These are phyloP conservation scores for Fusarium proliferatum DNA, from an alignment of 2,329 filamentous ascomycete genomes.

Conservation along the genomic window DNA sequence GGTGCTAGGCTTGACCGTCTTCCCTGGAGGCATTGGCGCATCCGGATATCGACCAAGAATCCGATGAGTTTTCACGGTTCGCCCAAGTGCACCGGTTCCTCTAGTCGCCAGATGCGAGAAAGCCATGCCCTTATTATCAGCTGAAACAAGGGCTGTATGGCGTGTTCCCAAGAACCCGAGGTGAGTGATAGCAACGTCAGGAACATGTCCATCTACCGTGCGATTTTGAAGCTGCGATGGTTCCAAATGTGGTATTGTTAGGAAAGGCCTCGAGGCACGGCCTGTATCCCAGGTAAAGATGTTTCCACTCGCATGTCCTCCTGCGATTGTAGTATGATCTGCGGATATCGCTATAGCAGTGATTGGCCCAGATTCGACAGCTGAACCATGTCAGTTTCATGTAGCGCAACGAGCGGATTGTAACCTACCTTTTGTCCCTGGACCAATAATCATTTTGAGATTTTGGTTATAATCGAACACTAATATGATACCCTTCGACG, in stretches of 20 bases:
- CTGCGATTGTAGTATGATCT: constrained; percentile 91
- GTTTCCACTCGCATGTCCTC: constrained; percentile 87
- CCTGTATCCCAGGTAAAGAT: constrained; percentile 98
- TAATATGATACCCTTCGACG: constrained; percentile 92
- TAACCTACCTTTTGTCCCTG: constrained; percentile 83
- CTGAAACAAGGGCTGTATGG: constrained; percentile 93
- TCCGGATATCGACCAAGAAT: constrained; percentile 93
- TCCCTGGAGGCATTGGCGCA: constrained; percentile 68
- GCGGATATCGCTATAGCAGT: constrained; percentile 91
- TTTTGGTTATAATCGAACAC: constrained; percentile 98
- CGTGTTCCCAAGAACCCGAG: constrained; percentile 94
- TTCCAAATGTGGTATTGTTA: constrained; percentile 84
- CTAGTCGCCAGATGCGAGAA: constrained; percentile 96
- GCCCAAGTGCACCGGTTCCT: constrained; percentile 85
- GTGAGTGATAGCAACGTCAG: constrained; percentile 82
- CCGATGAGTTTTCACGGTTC: constrained; percentile 88
- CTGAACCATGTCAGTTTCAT: constrained; percentile 59
- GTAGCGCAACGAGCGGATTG: neutral
- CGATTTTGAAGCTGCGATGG: constrained; percentile 71
- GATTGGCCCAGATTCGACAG: constrained; percentile 88
- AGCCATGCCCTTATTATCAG: constrained; percentile 95
- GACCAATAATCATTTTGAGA: constrained; percentile 91
- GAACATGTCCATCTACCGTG: constrained; percentile 83
- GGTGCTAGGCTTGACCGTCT: constrained; percentile 88
- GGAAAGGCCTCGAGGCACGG: constrained; percentile 84